Conservation (phyloP, 345 rosid species). For the Eucalyptus pauciflora region DNA sequence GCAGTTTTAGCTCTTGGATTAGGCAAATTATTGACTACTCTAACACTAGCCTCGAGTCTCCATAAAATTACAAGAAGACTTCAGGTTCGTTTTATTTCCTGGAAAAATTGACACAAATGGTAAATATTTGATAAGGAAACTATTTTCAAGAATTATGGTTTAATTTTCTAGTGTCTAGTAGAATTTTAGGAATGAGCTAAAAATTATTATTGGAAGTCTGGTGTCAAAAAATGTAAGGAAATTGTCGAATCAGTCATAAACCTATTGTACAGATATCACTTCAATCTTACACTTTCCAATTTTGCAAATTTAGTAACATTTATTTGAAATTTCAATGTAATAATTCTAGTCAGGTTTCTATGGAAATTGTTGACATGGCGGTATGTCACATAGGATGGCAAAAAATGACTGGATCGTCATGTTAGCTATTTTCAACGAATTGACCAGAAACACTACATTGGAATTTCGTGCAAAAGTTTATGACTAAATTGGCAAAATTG, state of each 20-base stretch:
- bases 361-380: background rate
- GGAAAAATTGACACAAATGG: too few relatives aligned
- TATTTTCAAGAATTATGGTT: background rate
- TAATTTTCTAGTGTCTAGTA: background rate
- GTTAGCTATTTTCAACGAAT: background rate
- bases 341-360: fast-evolving
- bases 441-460: background rate
- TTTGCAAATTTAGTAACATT: background rate
- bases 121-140: background rate
- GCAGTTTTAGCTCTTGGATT: background rate
- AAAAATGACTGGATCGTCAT: fast-evolving
- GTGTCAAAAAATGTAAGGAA: background rate
- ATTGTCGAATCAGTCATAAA: background rate
- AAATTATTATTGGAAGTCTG: background rate
- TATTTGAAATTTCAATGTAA: background rate
- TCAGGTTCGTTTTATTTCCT: too few relatives aligned
- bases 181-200: background rate
- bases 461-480: background rate
- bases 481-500: too few relatives aligned
- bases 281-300: background rate
- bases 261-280: fast-evolving
- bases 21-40: background rate
- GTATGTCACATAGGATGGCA: fast-evolving
- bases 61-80: background rate
- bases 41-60: background rate